phyloP scores from a whole-genome alignment of 2,329 filamentous ascomycete species.

The Myriosclerotinia curreyana region DNA sequence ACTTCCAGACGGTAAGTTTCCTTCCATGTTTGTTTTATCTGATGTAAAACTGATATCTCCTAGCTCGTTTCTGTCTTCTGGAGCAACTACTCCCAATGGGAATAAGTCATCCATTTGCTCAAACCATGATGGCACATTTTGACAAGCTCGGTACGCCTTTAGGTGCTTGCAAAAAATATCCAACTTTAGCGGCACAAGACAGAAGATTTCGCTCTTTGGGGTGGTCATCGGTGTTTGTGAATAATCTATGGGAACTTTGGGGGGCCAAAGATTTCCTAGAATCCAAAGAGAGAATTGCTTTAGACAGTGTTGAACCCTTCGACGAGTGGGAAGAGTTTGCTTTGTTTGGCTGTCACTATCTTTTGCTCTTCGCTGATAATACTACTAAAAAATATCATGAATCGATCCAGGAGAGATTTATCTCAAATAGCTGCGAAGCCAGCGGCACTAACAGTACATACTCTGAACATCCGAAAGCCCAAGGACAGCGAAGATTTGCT shows the following conservation, averaged over 20 bases:
- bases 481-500: conserved; percentile 58
- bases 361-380: conserved; percentile 62
- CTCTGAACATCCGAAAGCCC: conserved; percentile 41
- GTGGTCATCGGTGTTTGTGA: conserved; percentile 61
- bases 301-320: conserved; percentile 77
- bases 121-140: conserved; percentile 82
- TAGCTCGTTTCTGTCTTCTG: conserved; percentile 78
- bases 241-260: conserved; percentile 83
- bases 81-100: conserved; percentile 85
- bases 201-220: conserved; percentile 66
- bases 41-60: conserved; percentile 27
- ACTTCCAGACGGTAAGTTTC: conserved; percentile 59
- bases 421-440: background rate
- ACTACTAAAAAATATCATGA: background rate
- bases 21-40: background rate
- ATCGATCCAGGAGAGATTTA: background rate
- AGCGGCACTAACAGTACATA: conserved; percentile 36
- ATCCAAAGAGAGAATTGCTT: conserved; percentile 52
- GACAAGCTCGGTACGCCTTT: conserved; percentile 75
- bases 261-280: conserved; percentile 64
- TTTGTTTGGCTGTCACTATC: conserved; percentile 80
- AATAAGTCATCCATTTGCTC: conserved; percentile 74
- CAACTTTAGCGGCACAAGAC: conserved; percentile 61
- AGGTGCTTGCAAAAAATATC: conserved; percentile 70
- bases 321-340: conserved; percentile 97